These are phyloP conservation scores for Plantago ovata DNA, from an alignment of 257 asterid genomes.

Conservation along the genomic window DNA sequence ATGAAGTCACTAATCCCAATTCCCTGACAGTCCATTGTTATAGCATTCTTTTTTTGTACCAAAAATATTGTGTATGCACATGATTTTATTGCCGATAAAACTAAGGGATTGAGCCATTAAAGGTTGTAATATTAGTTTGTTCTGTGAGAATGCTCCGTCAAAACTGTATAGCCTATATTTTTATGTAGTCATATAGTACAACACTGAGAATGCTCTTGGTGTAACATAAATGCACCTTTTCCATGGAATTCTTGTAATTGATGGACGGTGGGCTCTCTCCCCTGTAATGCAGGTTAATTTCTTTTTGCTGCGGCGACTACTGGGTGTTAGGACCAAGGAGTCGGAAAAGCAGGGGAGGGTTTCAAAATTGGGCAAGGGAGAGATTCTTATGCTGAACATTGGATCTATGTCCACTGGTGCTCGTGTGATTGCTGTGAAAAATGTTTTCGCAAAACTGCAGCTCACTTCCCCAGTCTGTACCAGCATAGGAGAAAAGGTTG, in stretches of 20 bases:
- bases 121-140: too few relatives aligned
- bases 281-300: constrained; percentile 60
- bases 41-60: too few relatives aligned
- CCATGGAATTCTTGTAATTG: too few relatives aligned
- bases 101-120: too few relatives aligned
- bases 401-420: constrained; percentile 99
- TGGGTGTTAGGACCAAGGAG: constrained; percentile 95
- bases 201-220: too few relatives aligned
- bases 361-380: constrained; percentile 80
- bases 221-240: too few relatives aligned
- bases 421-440: constrained; percentile 82
- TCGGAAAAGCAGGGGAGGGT: constrained; percentile 87
- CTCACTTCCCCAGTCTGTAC: constrained; percentile 97
- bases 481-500: constrained; percentile 84
- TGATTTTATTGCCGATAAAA: background rate
- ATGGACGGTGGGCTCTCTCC: background rate
- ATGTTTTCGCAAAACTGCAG: constrained; percentile 81
- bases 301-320: constrained; percentile 76
- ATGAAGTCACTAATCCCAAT: background rate
- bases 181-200: too few relatives aligned
- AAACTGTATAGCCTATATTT: too few relatives aligned
- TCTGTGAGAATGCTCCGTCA: too few relatives aligned
- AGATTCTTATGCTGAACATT: constrained; percentile 92
- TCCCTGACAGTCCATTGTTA: background rate
- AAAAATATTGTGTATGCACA: background rate